Base-by-base conservation (phyloP, 2,329 filamentous ascomycete genomes). In the Decorospora gaudefroyi region DNA sequence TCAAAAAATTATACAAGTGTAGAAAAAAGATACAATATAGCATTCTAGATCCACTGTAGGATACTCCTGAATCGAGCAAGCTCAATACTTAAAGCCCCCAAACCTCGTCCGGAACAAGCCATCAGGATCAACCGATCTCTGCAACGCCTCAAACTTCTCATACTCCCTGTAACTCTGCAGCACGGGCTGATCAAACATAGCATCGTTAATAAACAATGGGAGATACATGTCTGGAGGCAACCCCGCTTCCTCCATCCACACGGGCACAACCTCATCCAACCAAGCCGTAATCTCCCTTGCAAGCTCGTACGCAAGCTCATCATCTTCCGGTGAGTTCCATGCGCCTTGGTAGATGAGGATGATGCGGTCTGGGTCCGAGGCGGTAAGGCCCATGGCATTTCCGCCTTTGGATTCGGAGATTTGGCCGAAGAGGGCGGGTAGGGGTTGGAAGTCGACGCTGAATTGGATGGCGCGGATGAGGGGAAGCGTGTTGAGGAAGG, bases 191-290 rank as follows among this genome's bases (percentile, higher is more conserved):
- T 63, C 53, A 11, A 44, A 50, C 27, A 50, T 46, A 18, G 60
- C 59, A 39, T 62, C 59, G 23, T 63, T 62, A 33, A 62, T 37
- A 25, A 61, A 62, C 8, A 59, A 26, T n/a, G 59, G 59, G 16
- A 55, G 13, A 35, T 62, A 62, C 25, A 46, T 36, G 26, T 45
- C 32, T 5, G 12, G 27, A 18, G 29, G 33, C 51, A 59, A 55
- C 10, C 51, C 49, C 18, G 59, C 58, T 41, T 62, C 55, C 10
- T 49, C 52, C 39, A 62, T 19, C 60, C 59, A 59, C 25, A 44
- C 29, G 2, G 59, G 57, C 7, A 62, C 49, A 19, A 56, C 41
- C 27, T 36, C 39, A n/a, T 56, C 55, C 11, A 62, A 41, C 58
- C 58, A 63, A 22, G 52, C 43, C 6, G 55, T 62, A 9, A 63